Base-by-base conservation (phyloP, 2,329 filamentous ascomycete species). In the Cryphonectria radicalis region DNA sequence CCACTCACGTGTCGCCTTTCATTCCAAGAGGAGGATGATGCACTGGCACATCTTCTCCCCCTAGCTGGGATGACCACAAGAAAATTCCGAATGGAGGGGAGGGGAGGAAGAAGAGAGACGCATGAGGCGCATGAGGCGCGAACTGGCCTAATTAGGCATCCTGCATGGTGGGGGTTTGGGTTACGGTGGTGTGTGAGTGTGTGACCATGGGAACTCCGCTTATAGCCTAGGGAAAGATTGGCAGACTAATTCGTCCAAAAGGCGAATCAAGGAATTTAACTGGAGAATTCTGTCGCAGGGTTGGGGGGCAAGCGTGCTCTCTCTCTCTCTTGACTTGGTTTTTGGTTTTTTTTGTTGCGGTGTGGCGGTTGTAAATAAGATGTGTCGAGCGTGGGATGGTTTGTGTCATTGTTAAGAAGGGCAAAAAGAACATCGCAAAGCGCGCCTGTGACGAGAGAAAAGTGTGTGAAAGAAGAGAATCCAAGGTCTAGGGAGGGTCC, bases 391-490 rank as follows among this genome's bases (percentile, higher is more conserved):
- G 22, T 50, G 46, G 46, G 46, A 50, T 50, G 46, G 19, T 22
- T n/a, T 50, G 28, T 40, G 37, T 40, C 8, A 40, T 40, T 50
- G 6, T n/a, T n/a, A n/a, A 46, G 22, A 46, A 4, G 43, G 40
- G 28, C 28, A 66, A 50, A 57, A 63, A 42, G 40, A 50, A 11
- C n/a, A 25, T 67, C 71, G 71, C 71, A 66, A 71, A 69, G 60
- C 57, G 71, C 71, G 71, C 71, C 66, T 73, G 67, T 73, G 71
- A 73, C 66, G 68, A 68, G 65, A 70, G 40, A 55, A 63, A 60
- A 22, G n/a, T 46, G 22, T 10, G 37, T 40, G 37, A 40, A 40
- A 6, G 37, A 40, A 40, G 1, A 40, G 8, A 40, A 2, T 40
- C 37, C 2, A 63, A n/a, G 46, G 46, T 37, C 19, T 22, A 7